These are phyloP conservation scores for Paraurostyla sp. DNA, from an alignment of 73 alveolate genomes.

Conservation along the genomic window DNA sequence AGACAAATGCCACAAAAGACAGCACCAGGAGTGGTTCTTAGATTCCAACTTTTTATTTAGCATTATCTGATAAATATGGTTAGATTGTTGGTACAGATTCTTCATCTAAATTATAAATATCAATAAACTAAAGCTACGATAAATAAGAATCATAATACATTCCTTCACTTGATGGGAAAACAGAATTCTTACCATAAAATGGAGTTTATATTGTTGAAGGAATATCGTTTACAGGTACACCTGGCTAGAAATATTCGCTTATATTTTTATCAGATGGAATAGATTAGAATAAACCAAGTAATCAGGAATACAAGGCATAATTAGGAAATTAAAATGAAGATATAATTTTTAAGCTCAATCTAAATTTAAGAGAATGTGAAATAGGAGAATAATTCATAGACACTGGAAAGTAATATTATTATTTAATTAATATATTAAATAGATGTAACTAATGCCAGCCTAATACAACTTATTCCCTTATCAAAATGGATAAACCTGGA, in stretches of 20 bases:
- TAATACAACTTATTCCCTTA: background rate
- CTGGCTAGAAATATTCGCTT: slow-evolving; percentile 4
- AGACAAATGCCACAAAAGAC: background rate
- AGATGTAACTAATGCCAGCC: slow-evolving; percentile 40
- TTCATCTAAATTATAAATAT: slow-evolving; percentile 3
- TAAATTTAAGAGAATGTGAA: slow-evolving; percentile 40
- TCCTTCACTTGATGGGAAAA: background rate
- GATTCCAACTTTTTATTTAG: background rate
- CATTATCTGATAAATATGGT: slow-evolving; percentile 41
- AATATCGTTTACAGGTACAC: slow-evolving; percentile 11
- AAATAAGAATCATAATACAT: background rate
- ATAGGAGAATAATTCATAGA: slow-evolving; percentile 63
- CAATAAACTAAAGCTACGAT: background rate
- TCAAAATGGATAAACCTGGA: slow-evolving; percentile 38
- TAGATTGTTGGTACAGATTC: background rate
- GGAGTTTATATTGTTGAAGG: slow-evolving; percentile 6
- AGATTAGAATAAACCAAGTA: slow-evolving; percentile 14
- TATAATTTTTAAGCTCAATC: background rate
- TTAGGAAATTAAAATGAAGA: background rate
- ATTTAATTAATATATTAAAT: background rate
- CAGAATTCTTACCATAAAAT: background rate
- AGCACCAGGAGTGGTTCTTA: background rate
- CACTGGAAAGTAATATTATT: slow-evolving; percentile 52
- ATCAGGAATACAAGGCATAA: background rate
- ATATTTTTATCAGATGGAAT: slow-evolving; percentile 27